These are phyloP conservation scores for Rhodotorula kratochvilovae DNA, from an alignment of 768 basidiomycete genomes.

Conservation along the genomic window DNA sequence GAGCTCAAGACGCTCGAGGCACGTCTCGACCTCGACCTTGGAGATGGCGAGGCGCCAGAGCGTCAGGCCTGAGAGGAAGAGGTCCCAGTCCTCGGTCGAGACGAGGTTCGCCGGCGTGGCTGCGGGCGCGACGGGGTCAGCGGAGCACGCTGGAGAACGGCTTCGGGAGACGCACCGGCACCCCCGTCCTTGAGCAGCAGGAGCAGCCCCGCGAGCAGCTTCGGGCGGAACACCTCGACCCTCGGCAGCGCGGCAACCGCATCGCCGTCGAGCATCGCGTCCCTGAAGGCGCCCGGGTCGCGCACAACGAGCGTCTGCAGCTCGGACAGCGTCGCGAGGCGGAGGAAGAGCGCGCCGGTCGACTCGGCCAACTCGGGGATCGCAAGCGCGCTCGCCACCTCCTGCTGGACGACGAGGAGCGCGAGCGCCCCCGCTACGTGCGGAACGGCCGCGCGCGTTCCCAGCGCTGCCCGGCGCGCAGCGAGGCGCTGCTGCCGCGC, in stretches of 20 bases:
- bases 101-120: conserved; percentile 26
- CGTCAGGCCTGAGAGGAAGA: conserved; percentile 38
- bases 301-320: conserved; percentile 23
- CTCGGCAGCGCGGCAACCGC: not conserved
- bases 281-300: conserved; percentile 10
- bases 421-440: conserved; percentile 16
- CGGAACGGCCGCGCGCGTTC: not conserved
- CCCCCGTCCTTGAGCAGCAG: conserved; percentile 29
- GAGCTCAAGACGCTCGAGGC: conserved; percentile 36
- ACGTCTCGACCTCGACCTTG: conserved; percentile 37
- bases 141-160: no score
- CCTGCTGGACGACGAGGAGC: conserved; percentile 29
- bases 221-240: conserved; percentile 10
- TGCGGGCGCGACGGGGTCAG: not conserved
- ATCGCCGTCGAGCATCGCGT: conserved; percentile 23
- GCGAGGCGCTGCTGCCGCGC: conserved; percentile 17
- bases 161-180: conserved; percentile 13
- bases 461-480: conserved; percentile 8
- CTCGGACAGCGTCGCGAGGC: not conserved
- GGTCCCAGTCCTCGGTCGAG: conserved; percentile 38
- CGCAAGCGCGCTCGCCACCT: not conserved
- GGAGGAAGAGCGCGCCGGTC: conserved; percentile 6
- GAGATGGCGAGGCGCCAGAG: conserved; percentile 35
- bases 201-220: conserved; percentile 23
- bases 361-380: not conserved